Base-by-base conservation (phyloP, 139 green algal species). In the Asterochloris erici region DNA sequence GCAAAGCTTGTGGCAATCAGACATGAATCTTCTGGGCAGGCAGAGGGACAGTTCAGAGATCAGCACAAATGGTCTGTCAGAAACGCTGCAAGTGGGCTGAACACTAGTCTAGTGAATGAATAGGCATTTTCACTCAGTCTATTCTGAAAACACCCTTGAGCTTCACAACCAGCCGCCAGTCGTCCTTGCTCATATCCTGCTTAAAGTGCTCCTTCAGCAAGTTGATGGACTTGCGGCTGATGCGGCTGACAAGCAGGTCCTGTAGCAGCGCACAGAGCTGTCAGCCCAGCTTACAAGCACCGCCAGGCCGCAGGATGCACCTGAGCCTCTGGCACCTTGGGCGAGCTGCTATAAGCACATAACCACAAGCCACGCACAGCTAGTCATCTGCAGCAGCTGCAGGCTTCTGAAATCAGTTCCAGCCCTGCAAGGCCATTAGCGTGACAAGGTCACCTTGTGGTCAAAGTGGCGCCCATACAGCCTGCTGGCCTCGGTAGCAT, bases 381-480 rank as follows among this genome's bases (percentile, higher is more conserved):
- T 0, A 77, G 10, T 38, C 29, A 78, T 12, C 61, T 78, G 73
- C 73, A 54, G 66, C 21, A 21, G 66, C 66, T 71, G 66, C 66
- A 63, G 60, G 24, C 11, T 60, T 14, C 68, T 38, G 63, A 62
- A 38, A 0, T 14, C 78, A 84, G 47, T 88, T 74, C 61, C 92
- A 77, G 60, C 89, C 66, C 23, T 38, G 71, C 23, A 79, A 71
- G 10, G 66, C 66, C 4, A 71, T 26, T 4, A 71, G 19, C 21
- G 66, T 21, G 29, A 14, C 14, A 23, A 13, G 24, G 10, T 90
- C 85, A 93, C 91, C 9, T 85, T 94, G 85, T 93, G 81, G 83
- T 97, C 92, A 91, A 99, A 99, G 89, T 99, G 97, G 0, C 97
- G 90, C 12, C 97, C 97, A 76, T 95, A 99, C 61, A 98, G 82